These are phyloP conservation scores for Sordariomycetes sp. DNA, from an alignment of 2,329 filamentous ascomycete genomes.

Conservation along the genomic window DNA sequence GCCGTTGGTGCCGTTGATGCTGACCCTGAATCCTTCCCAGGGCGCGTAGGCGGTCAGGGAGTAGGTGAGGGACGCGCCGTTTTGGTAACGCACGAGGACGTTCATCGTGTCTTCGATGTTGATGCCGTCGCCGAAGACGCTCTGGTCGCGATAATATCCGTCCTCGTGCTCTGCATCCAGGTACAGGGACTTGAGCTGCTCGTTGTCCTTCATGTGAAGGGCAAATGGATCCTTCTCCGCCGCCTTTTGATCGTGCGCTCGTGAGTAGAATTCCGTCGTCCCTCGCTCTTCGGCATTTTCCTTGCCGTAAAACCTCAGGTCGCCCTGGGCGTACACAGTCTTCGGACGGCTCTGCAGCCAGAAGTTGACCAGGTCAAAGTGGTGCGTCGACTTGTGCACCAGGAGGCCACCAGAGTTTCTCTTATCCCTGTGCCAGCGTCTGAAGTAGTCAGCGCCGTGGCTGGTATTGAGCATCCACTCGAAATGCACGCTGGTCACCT, in stretches of 20 bases:
- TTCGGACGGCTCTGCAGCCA: slow-evolving; percentile 47
- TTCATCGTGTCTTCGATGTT: slow-evolving; percentile 58
- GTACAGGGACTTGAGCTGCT: slow-evolving; percentile 48
- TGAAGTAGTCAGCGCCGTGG: slow-evolving; percentile 54
- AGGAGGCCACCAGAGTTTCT: slow-evolving; percentile 49
- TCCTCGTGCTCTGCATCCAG: slow-evolving; percentile 56
- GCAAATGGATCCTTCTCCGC: slow-evolving; percentile 50
- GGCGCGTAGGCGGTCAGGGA: slow-evolving; percentile 52
- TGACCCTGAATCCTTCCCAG: slow-evolving; percentile 51
- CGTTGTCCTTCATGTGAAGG: slow-evolving; percentile 41
- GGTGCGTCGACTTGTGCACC: slow-evolving; percentile 55
- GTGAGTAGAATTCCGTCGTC: slow-evolving; percentile 37
- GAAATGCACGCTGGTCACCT: slow-evolving; percentile 49
- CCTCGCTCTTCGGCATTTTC: slow-evolving; percentile 52
- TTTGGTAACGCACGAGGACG: slow-evolving; percentile 46
- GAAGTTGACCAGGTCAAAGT: slow-evolving; percentile 56
- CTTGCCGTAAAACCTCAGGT: slow-evolving; percentile 49
- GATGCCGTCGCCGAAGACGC: slow-evolving; percentile 53
- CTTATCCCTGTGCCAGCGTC: slow-evolving; percentile 54
- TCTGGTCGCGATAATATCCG: slow-evolving; percentile 52
- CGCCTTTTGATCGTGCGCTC: slow-evolving; percentile 38
- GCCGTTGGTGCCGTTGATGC: slow-evolving; percentile 49
- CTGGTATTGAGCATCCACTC: slow-evolving; percentile 56
- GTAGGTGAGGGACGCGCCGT: slow-evolving; percentile 49
- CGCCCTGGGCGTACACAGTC: slow-evolving; percentile 49